These are phyloP conservation scores for Lipomyces yamadae DNA, from an alignment of 805 yeast species.

Conservation along the genomic window DNA sequence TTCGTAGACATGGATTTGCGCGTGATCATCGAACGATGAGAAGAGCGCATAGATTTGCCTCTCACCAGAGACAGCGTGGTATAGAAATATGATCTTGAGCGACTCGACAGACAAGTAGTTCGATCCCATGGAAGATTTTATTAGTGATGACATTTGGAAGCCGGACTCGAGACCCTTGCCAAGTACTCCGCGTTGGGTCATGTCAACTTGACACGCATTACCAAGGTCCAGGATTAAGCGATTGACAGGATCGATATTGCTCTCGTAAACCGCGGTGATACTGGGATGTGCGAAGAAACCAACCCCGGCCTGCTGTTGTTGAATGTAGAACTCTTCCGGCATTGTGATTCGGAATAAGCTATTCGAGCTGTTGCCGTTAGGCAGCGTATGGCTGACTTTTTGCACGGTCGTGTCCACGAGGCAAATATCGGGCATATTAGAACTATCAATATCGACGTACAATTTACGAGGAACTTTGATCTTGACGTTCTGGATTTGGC, in stretches of 20 bases:
- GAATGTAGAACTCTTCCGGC: slow-evolving; percentile 65
- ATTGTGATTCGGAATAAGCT: slow-evolving; percentile 66
- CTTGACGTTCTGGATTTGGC: slow-evolving; percentile 71
- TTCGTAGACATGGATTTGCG: slow-evolving; percentile 62
- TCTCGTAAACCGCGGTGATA: slow-evolving; percentile 75
- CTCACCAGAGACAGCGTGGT: slow-evolving; percentile 72
- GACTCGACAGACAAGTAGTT: slow-evolving; percentile 55
- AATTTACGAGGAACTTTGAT: slow-evolving; percentile 77
- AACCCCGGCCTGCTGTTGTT: slow-evolving; percentile 61
- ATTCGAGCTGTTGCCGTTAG: slow-evolving; percentile 61
- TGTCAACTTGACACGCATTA: slow-evolving; percentile 68
- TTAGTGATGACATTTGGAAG: slow-evolving; percentile 55
- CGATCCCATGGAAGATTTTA: slow-evolving; percentile 47
- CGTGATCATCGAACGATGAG: slow-evolving; percentile 59
- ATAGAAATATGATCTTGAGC: slow-evolving; percentile 56
- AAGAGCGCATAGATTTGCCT: slow-evolving; percentile 75
- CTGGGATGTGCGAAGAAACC: slow-evolving; percentile 66
- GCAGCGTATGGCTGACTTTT: slow-evolving; percentile 64
- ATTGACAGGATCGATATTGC: slow-evolving; percentile 67
- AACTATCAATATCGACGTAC: slow-evolving; percentile 66
- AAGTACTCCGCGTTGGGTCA: slow-evolving; percentile 74
- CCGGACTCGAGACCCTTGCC: slow-evolving; percentile 88
- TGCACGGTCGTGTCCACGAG: slow-evolving; percentile 59
- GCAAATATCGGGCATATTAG: slow-evolving; percentile 48
- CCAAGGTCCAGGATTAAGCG: slow-evolving; percentile 83